Percentiles rank a stretch among this genome's conserved stretches.
phyloP scores from a whole-genome alignment of 2,329 filamentous ascomycete species.

The Fusarium longipes region DNA sequence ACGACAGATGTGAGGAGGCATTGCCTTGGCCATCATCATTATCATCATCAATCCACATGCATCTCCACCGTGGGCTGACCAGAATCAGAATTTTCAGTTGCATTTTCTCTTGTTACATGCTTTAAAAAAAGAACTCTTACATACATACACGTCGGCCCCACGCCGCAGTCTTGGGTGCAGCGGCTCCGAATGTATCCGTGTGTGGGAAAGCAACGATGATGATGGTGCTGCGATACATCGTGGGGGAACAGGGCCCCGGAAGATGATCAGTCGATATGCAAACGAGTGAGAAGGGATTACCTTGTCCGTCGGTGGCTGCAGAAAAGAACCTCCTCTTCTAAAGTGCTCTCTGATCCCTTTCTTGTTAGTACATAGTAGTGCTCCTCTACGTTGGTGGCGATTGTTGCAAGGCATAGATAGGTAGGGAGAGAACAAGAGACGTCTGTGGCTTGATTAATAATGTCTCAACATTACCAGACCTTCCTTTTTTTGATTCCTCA shows the following conservation, averaged over 20 bases:
- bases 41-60: slow-evolving; percentile 22
- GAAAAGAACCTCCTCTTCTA: background rate
- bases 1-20: slow-evolving; percentile 24
- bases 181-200: slow-evolving; percentile 43
- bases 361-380: background rate
- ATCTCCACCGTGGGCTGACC: slow-evolving; percentile 36
- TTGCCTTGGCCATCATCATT: no score
- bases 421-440: background rate
- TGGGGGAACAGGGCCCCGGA: slow-evolving; percentile 13
- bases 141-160: slow-evolving; percentile 31
- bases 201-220: slow-evolving; percentile 1
- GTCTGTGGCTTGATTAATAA: slow-evolving; percentile 8
- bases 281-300: slow-evolving; percentile 3
- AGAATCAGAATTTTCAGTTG: slow-evolving; percentile 30
- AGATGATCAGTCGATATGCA: slow-evolving; percentile 31
- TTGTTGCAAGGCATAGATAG: background rate
- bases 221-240: slow-evolving; percentile 34
- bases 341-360: background rate
- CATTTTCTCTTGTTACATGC: background rate
- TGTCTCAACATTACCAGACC: slow-evolving; percentile 16
- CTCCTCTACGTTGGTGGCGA: background rate
- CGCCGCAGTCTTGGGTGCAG: slow-evolving; percentile 25
- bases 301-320: slow-evolving; percentile 21
- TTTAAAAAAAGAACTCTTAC: slow-evolving; percentile 12
- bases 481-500: background rate